Evolutionary conservation across 2,329 filamentous ascomycete species (phyloP), one percentile per base, ranked within the genome.

Genomic region (Colletotrichum spinosum): DNA sequence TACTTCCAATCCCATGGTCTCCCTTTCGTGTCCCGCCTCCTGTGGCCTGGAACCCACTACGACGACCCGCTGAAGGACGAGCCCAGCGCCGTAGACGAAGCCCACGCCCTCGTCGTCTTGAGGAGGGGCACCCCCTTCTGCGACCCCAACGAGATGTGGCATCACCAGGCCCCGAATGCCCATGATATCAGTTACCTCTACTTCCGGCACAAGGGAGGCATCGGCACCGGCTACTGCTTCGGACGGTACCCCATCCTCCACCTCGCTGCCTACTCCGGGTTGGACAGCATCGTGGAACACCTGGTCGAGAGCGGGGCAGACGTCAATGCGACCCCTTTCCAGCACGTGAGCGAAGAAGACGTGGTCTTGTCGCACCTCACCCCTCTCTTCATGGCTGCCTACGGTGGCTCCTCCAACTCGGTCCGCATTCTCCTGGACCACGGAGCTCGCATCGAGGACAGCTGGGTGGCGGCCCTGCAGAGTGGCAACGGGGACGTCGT

Each of bases 231-330:
- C 8, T 54, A 54, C 51, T 54, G 15, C 38, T 54, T 33, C 25
- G 51, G 51, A 13, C 11, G 25, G 39, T 54, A 54, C 39, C 39
- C 25, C 1, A 54, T 54, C 38, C 38, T 54, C 11, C 51, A 54
- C 51, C 25, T 54, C 3, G 51, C 51, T 4, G 51, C 51, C n/a
- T 42, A 54, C 25, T 42, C 51, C 2, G 51, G 51, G 0, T 39
- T 54, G 2, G 39, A 54, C 2, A 1, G 17, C 51, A 54, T 54
- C 1, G 51, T 54, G 17, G 51, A 54, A 39, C 51, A 54, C 10
- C 17, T 54, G 51, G 38, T 54, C 38, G 34, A 44, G 38, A 54
- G 33, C 39, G 51, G 51, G n/a, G 51, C 51, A 35, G 51, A 54
- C 39, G 25, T 54, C 51, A 54, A 54, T 1, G 51, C 38, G 0